Evolutionary conservation across 305 asterid species (phyloP), one percentile per base, ranked within the genome.

Genomic region (Plantago lanceolata): DNA sequence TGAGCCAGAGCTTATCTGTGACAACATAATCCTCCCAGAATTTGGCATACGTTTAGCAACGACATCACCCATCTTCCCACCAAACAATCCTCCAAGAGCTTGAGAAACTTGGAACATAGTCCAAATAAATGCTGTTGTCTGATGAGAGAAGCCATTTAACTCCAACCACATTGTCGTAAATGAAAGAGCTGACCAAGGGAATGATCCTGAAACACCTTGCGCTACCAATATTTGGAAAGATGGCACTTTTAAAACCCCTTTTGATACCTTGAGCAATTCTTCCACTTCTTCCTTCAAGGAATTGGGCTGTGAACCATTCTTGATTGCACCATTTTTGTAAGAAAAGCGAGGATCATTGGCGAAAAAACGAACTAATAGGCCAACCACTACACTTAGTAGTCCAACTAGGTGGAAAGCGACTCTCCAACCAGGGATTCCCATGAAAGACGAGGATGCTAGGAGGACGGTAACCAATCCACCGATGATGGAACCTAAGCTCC

Each of bases 371-470:
- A 90, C 89, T 33, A 78, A 64, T 59, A 82, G 59, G 7, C 95
- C 96, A 9, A 90, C 78, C 3, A 80, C 33, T 43, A 87, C 81
- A 29, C 97, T 90, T 63, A 90, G 19, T 8, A 79, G 19, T 35
- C 84, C 96, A 35, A 90, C 95, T 12, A 90, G 61, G 80, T 84
- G 87, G 70, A 90, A 90, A 9, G 96, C 86, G 0, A 90, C 56
- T 69, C 97, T 78, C 97, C 97, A 90, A 43, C 97, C 97, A 0
- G 95, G 81, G 18, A 90, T 77, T 6, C 97, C 97, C 81, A 82
- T 59, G 75, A 84, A 65, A 2, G 95, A 51, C 0, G 84, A 70
- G 52, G 86, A 76, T 57, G 95, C 95, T 26, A 90, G 26, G 2
- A 90, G 68, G 26, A 85, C 84, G 0, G 96, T 77, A 19, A 77